These are phyloP conservation scores for Euclidium syriacum DNA, from an alignment of 345 rosid genomes.

Conservation along the genomic window DNA sequence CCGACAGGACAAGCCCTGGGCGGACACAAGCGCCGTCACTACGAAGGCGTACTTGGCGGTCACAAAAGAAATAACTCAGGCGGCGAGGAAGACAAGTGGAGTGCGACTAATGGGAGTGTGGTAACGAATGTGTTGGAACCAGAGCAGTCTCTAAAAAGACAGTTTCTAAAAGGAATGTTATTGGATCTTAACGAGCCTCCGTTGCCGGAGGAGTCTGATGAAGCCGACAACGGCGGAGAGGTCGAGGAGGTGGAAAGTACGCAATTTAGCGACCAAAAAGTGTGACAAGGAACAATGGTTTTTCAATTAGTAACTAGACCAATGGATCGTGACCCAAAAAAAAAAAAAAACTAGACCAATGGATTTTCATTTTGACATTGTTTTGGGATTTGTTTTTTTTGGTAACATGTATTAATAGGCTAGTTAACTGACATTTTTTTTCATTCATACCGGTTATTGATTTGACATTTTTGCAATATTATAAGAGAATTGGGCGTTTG, in stretches of 20 bases:
- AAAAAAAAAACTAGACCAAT: no score
- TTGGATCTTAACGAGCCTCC: slow-evolving; percentile 57
- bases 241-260: slow-evolving; percentile 55
- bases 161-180: slow-evolving; percentile 11
- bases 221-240: neutral
- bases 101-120: neutral
- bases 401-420: neutral
- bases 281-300: neutral
- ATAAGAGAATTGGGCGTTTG: no score
- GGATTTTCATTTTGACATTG: neutral
- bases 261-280: slow-evolving; percentile 17
- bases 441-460: neutral
- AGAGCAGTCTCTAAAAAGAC: no score
- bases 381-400: neutral
- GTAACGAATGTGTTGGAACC: neutral
- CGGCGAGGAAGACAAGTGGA: slow-evolving; percentile 30
- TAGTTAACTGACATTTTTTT: no score
- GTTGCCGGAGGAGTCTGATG: slow-evolving; percentile 40
- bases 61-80: neutral
- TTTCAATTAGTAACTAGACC: no score
- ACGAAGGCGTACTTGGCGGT: slow-evolving; percentile 43
- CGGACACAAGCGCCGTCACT: slow-evolving; percentile 93
- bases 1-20: slow-evolving; percentile 90
- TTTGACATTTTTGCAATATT: no score
- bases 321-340: no score